Percentiles rank a stretch among this genome's conserved stretches.
Evolutionary conservation across 139 green algal genomes (phyloP).

Genomic region (Astrephomene gubernaculifera): DNA sequence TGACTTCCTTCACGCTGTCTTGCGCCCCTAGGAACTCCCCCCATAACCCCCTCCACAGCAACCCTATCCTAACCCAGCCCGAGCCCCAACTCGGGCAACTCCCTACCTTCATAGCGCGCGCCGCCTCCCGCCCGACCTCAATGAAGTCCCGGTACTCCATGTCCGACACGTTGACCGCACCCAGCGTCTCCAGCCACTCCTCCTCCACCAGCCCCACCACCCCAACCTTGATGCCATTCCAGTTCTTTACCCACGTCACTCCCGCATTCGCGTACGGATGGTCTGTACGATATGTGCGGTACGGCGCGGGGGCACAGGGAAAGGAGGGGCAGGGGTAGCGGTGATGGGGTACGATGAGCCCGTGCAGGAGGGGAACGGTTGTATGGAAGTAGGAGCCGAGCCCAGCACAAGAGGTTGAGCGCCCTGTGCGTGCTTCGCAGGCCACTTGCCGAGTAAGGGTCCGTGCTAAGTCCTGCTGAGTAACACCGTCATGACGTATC

Average conservation of each 20-base stretch:
- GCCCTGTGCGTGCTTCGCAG: no score
- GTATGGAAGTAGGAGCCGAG: no score
- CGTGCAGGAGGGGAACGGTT: no score
- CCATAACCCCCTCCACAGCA: not conserved
- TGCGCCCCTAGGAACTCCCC: not conserved
- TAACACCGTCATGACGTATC: no score
- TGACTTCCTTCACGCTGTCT: no score
- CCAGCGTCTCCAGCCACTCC: conserved; percentile 76
- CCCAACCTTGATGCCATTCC: conserved; percentile 59
- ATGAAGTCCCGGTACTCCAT: conserved; percentile 80
- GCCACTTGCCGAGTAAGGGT: no score
- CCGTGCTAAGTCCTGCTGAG: no score
- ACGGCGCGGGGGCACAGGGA: no score
- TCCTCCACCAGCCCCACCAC: conserved; percentile 82
- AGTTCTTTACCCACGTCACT: conserved; percentile 46
- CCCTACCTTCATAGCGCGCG: conserved; percentile 58
- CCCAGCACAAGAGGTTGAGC: no score
- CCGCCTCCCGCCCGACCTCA: conserved; percentile 60
- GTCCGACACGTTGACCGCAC: conserved; percentile 53
- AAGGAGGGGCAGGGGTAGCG: no score
- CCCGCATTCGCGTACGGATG: conserved; percentile 29
- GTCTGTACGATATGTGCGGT: no score
- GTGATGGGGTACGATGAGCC: no score
- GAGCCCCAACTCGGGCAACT: not conserved
- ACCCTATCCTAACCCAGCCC: not conserved